Evolutionary conservation across 352 stramenopile genomes (phyloP), one percentile per base, ranked within the genome.

Genomic region (Globisporangium okanoganense): DNA sequence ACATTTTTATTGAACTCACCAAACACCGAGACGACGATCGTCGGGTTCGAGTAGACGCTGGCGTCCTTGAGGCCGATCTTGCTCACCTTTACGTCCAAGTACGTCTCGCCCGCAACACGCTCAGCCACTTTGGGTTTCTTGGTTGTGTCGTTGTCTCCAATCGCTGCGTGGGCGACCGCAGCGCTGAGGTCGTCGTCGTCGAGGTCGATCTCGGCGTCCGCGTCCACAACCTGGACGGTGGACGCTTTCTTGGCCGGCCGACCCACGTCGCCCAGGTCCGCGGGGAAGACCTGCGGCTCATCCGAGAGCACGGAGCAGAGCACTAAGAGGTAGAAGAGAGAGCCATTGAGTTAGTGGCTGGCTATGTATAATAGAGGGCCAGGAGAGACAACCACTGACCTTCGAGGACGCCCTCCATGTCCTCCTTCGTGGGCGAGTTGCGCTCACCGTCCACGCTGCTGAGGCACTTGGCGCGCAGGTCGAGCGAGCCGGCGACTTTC

Each of bases 31-130:
- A 91, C 73, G 13, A 82, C 66, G 49, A 91, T 66, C 2, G 76
- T 88, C 35, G 81, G 81, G 25, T 88, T 88, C 33, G 81, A 71
- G 56, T 91, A 89, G 16, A 54, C 55, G 6, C 53, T 60, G n/a
- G 76, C 81, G 66, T 91, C 77, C 47, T 91, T 91, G 55, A 91
- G 66, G 0, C 81, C 81, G 56, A 91, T 79, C 25, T 79, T 75
- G 31, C 54, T 65, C 25, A 91, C 72, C 29, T 64, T 54, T 22
- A 91, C 67, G 63, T 87, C 72, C 43, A 87, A 24, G 56, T 89
- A 87, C 18, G 73, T 75, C 35, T 58, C 73, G 20, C 72, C 76
- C 10, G 67, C 51, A 22, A 63, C 43, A 12, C 61, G 41, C 6
- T n/a, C 36, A 38, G 20, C 22, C 16, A 14, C 41, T 7, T 71